phyloP scores from a whole-genome alignment of 2,329 filamentous ascomycete genomes.

The Ophiostoma tasmaniense region DNA sequence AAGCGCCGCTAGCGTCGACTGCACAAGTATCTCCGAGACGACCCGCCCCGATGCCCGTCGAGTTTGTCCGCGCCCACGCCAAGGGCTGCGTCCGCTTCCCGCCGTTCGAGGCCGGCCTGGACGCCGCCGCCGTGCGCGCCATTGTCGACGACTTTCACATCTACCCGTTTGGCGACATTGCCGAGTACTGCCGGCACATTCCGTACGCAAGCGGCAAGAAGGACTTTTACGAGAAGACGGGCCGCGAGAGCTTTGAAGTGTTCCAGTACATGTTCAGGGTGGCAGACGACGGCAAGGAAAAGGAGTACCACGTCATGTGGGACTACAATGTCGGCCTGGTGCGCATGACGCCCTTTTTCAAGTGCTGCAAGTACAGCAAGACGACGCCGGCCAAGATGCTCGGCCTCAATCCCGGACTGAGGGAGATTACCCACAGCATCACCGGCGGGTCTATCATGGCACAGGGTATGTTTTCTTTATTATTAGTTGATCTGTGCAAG shows the following conservation, averaged over 20 bases:
- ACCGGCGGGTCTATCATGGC: slow-evolving; percentile 85
- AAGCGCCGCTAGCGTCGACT: background rate
- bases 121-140: slow-evolving; percentile 46
- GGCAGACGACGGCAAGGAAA: slow-evolving; percentile 47
- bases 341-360: slow-evolving; percentile 90
- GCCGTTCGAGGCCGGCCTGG: slow-evolving; percentile 57
- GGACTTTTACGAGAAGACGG: slow-evolving; percentile 76
- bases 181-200: slow-evolving; percentile 62
- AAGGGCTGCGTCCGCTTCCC: slow-evolving; percentile 64
- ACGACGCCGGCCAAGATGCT: slow-evolving; percentile 82
- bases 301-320: slow-evolving; percentile 77
- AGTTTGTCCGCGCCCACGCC: slow-evolving; percentile 26
- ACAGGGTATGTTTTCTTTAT: slow-evolving; percentile 56
- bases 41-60: background rate
- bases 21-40: background rate
- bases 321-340: slow-evolving; percentile 94
- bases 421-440: slow-evolving; percentile 87
- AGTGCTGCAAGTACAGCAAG: slow-evolving; percentile 83
- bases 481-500: no score
- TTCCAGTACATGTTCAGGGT: slow-evolving; percentile 76
- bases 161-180: slow-evolving; percentile 55
- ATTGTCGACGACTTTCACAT: slow-evolving; percentile 60
- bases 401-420: slow-evolving; percentile 67
- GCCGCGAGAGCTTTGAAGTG: slow-evolving; percentile 79
- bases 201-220: slow-evolving; percentile 95